Evolutionary conservation across 1,139 yeast genomes (phyloP).

Genomic region (Torulaspora pretoriensis): DNA sequence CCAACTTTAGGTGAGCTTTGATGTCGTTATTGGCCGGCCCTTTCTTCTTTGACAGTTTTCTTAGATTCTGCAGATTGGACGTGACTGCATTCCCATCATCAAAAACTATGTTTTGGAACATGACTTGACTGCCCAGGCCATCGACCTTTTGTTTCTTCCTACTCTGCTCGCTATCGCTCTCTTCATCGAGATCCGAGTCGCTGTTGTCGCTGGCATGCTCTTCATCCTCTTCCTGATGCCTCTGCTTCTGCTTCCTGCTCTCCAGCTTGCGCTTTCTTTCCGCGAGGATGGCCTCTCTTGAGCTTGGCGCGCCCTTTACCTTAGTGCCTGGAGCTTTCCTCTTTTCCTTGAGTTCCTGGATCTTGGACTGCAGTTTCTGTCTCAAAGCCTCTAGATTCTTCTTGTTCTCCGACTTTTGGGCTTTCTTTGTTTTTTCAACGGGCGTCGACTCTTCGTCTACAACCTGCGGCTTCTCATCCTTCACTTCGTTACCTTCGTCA

Average conservation of each 20-base stretch:
- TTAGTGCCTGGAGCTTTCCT: constrained; percentile 91
- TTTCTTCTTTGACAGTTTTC: constrained; percentile 57
- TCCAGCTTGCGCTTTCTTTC: constrained; percentile 48
- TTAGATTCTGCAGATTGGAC: constrained; percentile 61
- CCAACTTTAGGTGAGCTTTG: constrained; percentile 71
- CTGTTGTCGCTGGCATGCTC: constrained; percentile 41
- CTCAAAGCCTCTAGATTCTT: constrained; percentile 62
- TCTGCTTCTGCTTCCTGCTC: constrained; percentile 37
- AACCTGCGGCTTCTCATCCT: constrained; percentile 14
- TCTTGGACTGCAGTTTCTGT: constrained; percentile 68
- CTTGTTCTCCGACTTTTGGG: constrained; percentile 46
- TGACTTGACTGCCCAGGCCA: constrained; percentile 42
- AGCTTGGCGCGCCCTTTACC: constrained; percentile 73
- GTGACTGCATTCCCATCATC: constrained; percentile 80
- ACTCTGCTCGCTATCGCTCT: constrained; percentile 36
- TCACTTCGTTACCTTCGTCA: constrained; percentile 68
- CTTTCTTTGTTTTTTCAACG: constrained; percentile 35
- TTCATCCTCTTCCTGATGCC: constrained; percentile 40
- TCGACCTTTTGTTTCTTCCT: constrained; percentile 41
- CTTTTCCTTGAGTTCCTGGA: constrained; percentile 63
- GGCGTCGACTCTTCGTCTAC: constrained; percentile 12
- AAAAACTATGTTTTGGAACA: constrained; percentile 80
- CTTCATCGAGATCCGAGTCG: constrained; percentile 41
- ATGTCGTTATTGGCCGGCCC: constrained; percentile 86
- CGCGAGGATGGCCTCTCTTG: constrained; percentile 69